phyloP scores from a whole-genome alignment of 2,329 filamentous ascomycete genomes.

The Aspergillus vadensis region DNA sequence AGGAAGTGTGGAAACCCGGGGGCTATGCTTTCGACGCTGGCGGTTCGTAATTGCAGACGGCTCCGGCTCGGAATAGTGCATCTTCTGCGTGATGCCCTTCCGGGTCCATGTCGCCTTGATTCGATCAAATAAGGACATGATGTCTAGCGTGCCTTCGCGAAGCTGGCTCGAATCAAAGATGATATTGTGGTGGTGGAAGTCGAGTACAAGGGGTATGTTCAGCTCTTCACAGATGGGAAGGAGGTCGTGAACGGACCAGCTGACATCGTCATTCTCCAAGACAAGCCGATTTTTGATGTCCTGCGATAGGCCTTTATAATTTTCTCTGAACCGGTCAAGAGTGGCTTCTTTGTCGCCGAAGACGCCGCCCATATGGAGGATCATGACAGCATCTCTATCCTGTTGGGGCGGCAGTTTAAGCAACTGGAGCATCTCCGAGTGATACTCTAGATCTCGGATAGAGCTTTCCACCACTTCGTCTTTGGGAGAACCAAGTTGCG shows the following conservation, averaged over 20 bases:
- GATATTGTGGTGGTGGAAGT: conserved; percentile 96
- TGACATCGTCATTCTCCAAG: conserved; percentile 91
- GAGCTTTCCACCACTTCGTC: conserved; percentile 74
- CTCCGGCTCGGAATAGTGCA: conserved; percentile 90
- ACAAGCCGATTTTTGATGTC: conserved; percentile 79
- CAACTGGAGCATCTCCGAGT: conserved; percentile 79
- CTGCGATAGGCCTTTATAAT: conserved; percentile 67
- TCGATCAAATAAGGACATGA: conserved; percentile 71
- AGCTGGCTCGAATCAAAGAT: conserved; percentile 72
- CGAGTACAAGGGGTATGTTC: conserved; percentile 89
- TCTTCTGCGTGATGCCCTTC: conserved; percentile 87
- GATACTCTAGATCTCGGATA: conserved; percentile 81
- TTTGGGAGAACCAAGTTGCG: conserved; percentile 83
- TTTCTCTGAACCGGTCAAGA: conserved; percentile 73
- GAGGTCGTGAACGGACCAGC: conserved; percentile 88
- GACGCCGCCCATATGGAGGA: conserved; percentile 87
- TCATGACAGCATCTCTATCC: conserved; percentile 87
- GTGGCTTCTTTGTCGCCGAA: conserved; percentile 86
- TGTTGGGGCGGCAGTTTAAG: conserved; percentile 75
- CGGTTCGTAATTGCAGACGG: conserved; percentile 73
- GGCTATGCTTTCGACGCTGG: conserved; percentile 81
- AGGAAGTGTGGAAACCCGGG: conserved; percentile 75
- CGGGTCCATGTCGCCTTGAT: conserved; percentile 82
- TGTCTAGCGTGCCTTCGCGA: conserved; percentile 82
- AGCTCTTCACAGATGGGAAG: conserved; percentile 88